phyloP scores from a whole-genome alignment of 2,329 filamentous ascomycete genomes.

The Microascus cirrosus region DNA sequence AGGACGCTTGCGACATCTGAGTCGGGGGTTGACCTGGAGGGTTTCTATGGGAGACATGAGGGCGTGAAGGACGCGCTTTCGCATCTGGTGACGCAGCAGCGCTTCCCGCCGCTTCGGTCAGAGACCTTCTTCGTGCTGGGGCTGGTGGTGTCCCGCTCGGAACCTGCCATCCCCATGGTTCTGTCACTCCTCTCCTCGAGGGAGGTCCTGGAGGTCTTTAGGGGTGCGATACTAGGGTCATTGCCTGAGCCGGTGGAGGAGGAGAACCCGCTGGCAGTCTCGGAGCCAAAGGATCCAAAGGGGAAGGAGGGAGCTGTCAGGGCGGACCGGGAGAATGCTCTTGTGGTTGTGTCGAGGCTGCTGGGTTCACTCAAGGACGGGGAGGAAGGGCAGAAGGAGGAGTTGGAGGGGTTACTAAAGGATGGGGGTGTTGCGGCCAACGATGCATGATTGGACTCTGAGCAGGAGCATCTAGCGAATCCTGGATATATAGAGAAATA shows the following conservation, averaged over 20 bases:
- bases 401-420: constrained; percentile 37
- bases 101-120: constrained; percentile 47
- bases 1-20: constrained; percentile 28
- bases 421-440: constrained; percentile 25
- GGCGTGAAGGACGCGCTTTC: constrained; percentile 29
- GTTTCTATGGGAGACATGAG: constrained; percentile 34
- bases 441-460: not conserved
- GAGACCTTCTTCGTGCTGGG: constrained; percentile 54
- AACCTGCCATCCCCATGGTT: constrained; percentile 35
- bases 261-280: constrained; percentile 4
- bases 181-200: constrained; percentile 27
- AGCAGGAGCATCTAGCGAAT: not conserved
- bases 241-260: constrained; percentile 8
- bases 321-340: constrained; percentile 49
- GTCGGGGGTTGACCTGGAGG: not conserved
- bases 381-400: constrained; percentile 22
- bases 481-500: not conserved
- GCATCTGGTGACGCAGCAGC: constrained; percentile 43
- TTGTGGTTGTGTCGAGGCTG: constrained; percentile 47
- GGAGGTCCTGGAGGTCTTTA: constrained; percentile 31
- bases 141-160: constrained; percentile 44
- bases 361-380: constrained; percentile 20
- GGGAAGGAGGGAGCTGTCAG: constrained; percentile 29
- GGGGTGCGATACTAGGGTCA: constrained; percentile 35
- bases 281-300: constrained; percentile 8